A percentile compares a stretch with the other conserved stretches of the same genome.
phyloP scores from a whole-genome alignment of 805 yeast species.

The Ogataea philodendri region DNA sequence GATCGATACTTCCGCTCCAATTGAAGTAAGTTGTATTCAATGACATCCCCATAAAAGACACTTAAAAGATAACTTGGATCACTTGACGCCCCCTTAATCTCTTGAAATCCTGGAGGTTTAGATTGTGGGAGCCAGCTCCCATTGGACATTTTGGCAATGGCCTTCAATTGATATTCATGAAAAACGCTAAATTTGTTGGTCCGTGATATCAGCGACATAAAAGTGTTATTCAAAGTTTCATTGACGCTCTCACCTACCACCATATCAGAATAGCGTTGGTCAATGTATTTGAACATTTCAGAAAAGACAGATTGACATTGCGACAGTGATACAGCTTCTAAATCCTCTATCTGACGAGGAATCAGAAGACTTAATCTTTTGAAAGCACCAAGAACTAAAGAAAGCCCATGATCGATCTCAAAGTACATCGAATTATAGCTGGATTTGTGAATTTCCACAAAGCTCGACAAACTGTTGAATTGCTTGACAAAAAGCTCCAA shows the following conservation, averaged over 20 bases:
- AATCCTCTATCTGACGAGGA: slow-evolving; percentile 16
- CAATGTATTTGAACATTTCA: slow-evolving; percentile 58
- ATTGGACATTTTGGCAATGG: slow-evolving; percentile 51
- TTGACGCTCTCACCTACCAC: slow-evolving; percentile 58
- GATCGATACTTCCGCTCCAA: slow-evolving; percentile 59
- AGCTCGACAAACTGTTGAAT: slow-evolving; percentile 37
- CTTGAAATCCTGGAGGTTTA: slow-evolving; percentile 66
- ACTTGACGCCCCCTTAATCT: slow-evolving; percentile 44
- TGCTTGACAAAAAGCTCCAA: slow-evolving; percentile 40
- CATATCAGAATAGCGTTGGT: slow-evolving; percentile 40
- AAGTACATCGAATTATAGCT: slow-evolving; percentile 53
- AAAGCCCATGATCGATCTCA: slow-evolving; percentile 42
- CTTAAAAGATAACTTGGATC: slow-evolving; percentile 55
- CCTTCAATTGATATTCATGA: slow-evolving; percentile 46
- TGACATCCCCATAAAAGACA: slow-evolving; percentile 69
- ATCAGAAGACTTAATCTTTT: slow-evolving; percentile 17
- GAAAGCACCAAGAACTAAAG: slow-evolving; percentile 15
- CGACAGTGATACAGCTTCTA: slow-evolving; percentile 4
- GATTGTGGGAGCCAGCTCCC: slow-evolving; percentile 74
- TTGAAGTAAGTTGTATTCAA: slow-evolving; percentile 67
- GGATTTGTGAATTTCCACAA: slow-evolving; percentile 41
- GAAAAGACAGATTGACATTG: slow-evolving; percentile 42
- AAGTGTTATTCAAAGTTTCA: slow-evolving; percentile 38
- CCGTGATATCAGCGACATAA: slow-evolving; percentile 62
- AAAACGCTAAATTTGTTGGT: slow-evolving; percentile 65